Evolutionary conservation across 495 filamentous ascomycete species (phyloP).

Genomic region (Cercophora scortea): DNA sequence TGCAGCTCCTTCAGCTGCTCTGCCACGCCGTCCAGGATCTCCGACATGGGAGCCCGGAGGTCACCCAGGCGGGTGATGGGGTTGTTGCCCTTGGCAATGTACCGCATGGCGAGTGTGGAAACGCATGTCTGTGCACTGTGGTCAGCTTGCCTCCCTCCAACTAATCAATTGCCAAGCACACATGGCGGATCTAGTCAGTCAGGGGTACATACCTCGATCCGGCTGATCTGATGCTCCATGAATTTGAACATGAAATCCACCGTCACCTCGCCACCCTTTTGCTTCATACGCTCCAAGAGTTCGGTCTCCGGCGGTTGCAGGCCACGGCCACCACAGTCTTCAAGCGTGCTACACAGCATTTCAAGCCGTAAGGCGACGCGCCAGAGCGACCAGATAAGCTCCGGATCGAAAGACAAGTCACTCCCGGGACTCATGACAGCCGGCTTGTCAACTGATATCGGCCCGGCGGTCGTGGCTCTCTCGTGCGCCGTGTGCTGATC

Average conservation of each 20-base stretch:
- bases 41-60: conserved; percentile 42
- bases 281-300: conserved; percentile 74
- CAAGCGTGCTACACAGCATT: conserved; percentile 80
- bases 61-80: conserved; percentile 32
- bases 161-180: background rate
- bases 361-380: conserved; percentile 81
- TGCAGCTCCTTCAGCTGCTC: conserved; percentile 38
- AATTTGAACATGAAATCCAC: conserved; percentile 79
- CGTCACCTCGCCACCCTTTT: conserved; percentile 75
- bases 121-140: conserved; percentile 45
- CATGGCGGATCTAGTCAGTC: background rate
- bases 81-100: conserved; percentile 45
- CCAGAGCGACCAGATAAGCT: conserved; percentile 86
- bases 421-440: conserved; percentile 37
- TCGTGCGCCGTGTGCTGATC: conserved; percentile 51
- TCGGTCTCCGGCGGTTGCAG: conserved; percentile 71
- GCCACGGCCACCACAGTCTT: conserved; percentile 48
- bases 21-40: conserved; percentile 33
- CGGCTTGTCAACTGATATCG: conserved; percentile 31
- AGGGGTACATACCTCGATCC: conserved; percentile 73
- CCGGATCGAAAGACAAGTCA: conserved; percentile 64
- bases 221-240: conserved; percentile 86
- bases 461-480: conserved; percentile 24
- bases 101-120: conserved; percentile 56
- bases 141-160: no score